Base-by-base conservation (phyloP, 2,329 filamentous ascomycete species). In the Sclerotinia minor region DNA sequence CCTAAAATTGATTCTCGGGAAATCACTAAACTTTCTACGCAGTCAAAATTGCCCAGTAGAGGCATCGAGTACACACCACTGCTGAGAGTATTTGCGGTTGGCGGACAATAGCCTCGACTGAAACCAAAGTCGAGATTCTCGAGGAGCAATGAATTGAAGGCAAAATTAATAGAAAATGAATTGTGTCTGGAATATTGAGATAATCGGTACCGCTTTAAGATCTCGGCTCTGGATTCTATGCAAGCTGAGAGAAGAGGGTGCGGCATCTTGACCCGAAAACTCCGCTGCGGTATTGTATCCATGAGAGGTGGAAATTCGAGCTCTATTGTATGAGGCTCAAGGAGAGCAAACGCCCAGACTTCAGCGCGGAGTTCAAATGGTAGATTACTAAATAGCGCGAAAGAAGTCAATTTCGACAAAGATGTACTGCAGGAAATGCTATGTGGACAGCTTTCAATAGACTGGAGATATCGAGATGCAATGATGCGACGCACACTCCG, bases 21-120 rank as follows among this genome's bases (percentile, higher is more conserved):
- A 49, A 61, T 50, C 41, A 50, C 44, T 13, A 61, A 61, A 50
- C 45, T 61, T 61, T 50, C 45, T 26, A 61, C 59, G n/a, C 45
- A 13, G 29, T 50, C 59, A 26, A 61, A 61, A 17, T 38, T 61
- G 4, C 29, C 24, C 59, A 35, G 29, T 24, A 61, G n/a, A 49
- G n/a, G 29, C n/a, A 50, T 26, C 5, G 4, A n/a, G 19, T 49
- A n/a, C 21, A 35, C 21, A 21, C 17, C 57, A 29, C 19, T 59
- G 38, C 41, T 45, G 17, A 59, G 17, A 26, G n/a, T 50, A 26
- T 38, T 24, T 29, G n/a, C 8, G 9, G 15, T 24, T 19, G 29
- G 45, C 7, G 9, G 29, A 45, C 59, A 61, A 38, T 21, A 61
- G n/a, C 29, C 32, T 61, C 35, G 59, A 49, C 5, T 21, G 24